Evolutionary conservation across 257 asterid genomes (phyloP).

Genomic region (Thymus mandschuricus): DNA sequence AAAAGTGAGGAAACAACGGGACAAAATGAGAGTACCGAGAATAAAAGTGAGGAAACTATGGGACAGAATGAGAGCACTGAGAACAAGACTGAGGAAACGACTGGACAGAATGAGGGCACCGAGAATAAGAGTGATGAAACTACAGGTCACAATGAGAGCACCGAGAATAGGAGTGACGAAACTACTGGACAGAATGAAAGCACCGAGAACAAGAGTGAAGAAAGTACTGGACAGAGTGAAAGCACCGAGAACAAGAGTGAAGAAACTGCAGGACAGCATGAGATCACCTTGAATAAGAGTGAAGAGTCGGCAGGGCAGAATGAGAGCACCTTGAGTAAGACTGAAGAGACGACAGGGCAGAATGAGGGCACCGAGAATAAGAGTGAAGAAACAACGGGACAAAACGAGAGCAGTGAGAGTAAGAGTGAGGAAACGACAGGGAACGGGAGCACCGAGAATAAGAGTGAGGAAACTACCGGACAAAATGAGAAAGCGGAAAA

Average conservation of each 20-base stretch:
- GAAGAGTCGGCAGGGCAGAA: background rate
- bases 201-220: conserved; percentile 1
- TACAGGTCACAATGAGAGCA: background rate
- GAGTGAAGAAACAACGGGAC: background rate
- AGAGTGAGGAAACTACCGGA: background rate
- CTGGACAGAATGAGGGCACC: background rate
- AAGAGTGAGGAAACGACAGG: background rate
- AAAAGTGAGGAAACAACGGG: conserved; percentile 12
- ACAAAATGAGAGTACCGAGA: conserved; percentile 1
- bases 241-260: conserved; percentile 25
- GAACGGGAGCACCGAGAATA: background rate
- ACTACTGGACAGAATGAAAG: background rate
- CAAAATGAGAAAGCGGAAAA: background rate
- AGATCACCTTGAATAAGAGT: conserved; percentile 3
- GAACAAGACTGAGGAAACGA: conserved; percentile 1
- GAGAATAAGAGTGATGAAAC: conserved; percentile 12
- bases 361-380: background rate
- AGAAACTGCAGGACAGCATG: conserved; percentile 17
- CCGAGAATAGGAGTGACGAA: background rate
- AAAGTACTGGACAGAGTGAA: background rate
- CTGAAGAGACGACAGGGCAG: background rate
- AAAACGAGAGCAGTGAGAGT: background rate
- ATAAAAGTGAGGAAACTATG: conserved; percentile 2
- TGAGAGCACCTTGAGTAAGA: background rate
- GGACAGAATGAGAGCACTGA: background rate